Evolutionary conservation across 495 filamentous ascomycete genomes (phyloP).

Genomic region (Trichoderma gamsii): DNA sequence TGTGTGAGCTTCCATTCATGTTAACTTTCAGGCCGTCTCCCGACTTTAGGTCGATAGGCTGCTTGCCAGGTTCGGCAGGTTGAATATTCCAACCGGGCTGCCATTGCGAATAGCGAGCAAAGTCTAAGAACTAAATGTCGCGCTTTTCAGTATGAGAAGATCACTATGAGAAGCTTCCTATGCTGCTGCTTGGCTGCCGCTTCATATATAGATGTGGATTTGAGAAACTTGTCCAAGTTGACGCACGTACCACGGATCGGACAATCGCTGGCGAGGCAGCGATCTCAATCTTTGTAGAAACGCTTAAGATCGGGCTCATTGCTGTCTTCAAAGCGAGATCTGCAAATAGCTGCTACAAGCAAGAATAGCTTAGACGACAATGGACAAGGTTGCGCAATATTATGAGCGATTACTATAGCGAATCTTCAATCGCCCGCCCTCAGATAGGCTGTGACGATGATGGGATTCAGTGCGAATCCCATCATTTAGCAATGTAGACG

Average conservation of each 20-base stretch:
- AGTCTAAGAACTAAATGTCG: background rate
- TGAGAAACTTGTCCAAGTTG: background rate
- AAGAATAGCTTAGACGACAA: background rate
- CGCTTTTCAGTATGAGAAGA: background rate
- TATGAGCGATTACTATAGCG: too few species aligned
- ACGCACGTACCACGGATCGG: conserved; percentile 3
- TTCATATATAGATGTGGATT: background rate
- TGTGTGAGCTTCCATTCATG: conserved; percentile 1
- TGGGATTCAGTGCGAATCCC: too few species aligned
- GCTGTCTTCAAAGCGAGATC: background rate
- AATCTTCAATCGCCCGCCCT: too few species aligned
- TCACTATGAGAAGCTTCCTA: background rate
- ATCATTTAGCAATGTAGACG: too few species aligned
- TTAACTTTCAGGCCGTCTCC: conserved; percentile 1
- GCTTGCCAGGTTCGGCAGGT: background rate
- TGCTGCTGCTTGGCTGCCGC: background rate
- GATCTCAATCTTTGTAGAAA: conserved; percentile 3
- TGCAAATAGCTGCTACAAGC: background rate
- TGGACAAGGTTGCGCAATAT: too few species aligned
- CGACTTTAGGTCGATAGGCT: background rate
- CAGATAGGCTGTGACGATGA: too few species aligned
- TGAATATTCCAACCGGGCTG: conserved; percentile 6
- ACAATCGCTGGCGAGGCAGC: background rate
- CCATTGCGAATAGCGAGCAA: conserved; percentile 6
- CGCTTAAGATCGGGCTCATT: conserved; percentile 5